Percentiles rank a stretch among this genome's conserved stretches.
Evolutionary conservation across 2,329 filamentous ascomycete species (phyloP).

Genomic region (Ramichloridium luteum): DNA sequence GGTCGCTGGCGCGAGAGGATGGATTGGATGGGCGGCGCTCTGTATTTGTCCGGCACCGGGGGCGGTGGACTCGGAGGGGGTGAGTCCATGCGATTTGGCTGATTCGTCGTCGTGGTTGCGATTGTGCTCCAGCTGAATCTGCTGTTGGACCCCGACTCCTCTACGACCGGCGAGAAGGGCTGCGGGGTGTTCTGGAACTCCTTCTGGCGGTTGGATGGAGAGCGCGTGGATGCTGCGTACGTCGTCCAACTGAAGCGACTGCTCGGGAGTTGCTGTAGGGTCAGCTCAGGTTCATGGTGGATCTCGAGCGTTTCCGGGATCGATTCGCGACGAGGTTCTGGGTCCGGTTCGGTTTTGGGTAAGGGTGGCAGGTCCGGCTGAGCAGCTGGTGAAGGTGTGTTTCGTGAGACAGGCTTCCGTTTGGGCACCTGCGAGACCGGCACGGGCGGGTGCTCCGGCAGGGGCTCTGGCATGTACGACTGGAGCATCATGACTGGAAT

Average conservation of each 20-base stretch:
- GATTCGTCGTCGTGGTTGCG: constrained; percentile 28
- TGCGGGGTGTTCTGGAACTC: no score
- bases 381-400: constrained; percentile 3
- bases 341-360: no score
- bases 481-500: neutral
- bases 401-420: constrained; percentile 2
- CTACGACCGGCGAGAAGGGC: no score
- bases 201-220: constrained; percentile 7
- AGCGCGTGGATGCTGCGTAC: constrained; percentile 15
- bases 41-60: constrained; percentile 22
- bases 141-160: constrained; percentile 16
- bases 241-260: constrained; percentile 27
- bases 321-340: no score
- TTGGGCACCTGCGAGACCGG: neutral
- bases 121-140: constrained; percentile 34
- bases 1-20: constrained; percentile 24
- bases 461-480: constrained; percentile 1
- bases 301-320: no score
- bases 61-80: constrained; percentile 32
- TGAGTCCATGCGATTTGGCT: constrained; percentile 23
- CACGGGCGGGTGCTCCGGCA: constrained; percentile 3
- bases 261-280: no score
- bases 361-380: no score
- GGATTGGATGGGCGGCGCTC: constrained; percentile 18
- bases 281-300: no score